Conservation (phyloP, 129 eudicot species). For the Arctium lappa region DNA sequence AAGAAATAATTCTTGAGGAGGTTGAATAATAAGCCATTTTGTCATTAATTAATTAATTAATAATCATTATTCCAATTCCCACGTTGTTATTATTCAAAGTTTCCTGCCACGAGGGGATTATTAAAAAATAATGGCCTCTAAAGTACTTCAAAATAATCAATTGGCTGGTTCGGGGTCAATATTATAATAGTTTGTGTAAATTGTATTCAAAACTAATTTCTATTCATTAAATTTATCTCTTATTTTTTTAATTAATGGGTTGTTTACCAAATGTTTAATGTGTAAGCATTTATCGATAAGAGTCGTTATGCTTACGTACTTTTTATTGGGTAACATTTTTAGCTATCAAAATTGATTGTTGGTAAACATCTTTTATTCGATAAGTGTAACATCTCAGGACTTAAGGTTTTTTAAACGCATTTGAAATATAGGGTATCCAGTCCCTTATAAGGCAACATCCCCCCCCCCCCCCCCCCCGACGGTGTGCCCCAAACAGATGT, state of each 20-base stretch:
- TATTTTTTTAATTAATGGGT: too few relatives aligned
- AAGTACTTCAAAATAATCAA: neutral
- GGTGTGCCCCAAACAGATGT: too few relatives aligned
- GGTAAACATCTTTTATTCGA: too few relatives aligned
- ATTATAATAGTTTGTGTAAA: neutral
- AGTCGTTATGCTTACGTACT: neutral
- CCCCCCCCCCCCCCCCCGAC: too few relatives aligned
- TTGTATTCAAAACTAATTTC: too few relatives aligned
- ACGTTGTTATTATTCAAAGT: slow-evolving; percentile 10
- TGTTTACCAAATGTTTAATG: neutral
- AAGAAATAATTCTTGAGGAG: neutral
- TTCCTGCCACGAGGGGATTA: neutral
- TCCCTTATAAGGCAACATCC: too few relatives aligned
- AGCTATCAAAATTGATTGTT: too few relatives aligned
- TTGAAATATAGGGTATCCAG: too few relatives aligned
- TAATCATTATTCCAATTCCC: slow-evolving; percentile 4
- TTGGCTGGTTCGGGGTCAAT: neutral
- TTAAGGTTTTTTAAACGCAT: too few relatives aligned
- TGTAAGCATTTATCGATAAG: too few relatives aligned
- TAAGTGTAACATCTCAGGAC: too few relatives aligned
- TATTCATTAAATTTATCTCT: too few relatives aligned
- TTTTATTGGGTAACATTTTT: neutral
- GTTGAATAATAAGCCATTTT: slow-evolving; percentile 17
- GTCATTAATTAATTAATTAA: neutral
- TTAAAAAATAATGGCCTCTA: neutral